Evolutionary conservation across 164 flowering plant genomes (phyloP).

Genomic region (Chimonanthus salicifolius): DNA sequence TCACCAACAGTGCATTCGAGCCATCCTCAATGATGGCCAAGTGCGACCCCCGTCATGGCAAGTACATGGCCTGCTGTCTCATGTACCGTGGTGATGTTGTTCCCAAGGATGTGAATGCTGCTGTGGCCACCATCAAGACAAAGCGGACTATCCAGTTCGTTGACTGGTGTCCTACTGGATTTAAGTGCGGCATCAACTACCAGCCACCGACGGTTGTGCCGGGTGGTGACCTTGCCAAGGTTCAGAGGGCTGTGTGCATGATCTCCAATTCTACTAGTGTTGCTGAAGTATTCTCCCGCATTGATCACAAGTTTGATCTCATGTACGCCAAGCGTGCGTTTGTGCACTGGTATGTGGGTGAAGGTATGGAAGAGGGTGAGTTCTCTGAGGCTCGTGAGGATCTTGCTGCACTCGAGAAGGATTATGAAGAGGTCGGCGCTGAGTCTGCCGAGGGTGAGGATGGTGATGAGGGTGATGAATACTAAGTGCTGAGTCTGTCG

Average conservation of each 20-base stretch:
- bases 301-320: slow-evolving; percentile 54
- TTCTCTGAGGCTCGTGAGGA: slow-evolving; percentile 62
- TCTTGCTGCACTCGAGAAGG: slow-evolving; percentile 61
- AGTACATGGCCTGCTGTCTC: slow-evolving; percentile 58
- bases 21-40: slow-evolving; percentile 63
- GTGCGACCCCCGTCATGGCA: slow-evolving; percentile 56
- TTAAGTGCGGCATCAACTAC: slow-evolving; percentile 58
- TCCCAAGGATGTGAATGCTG: slow-evolving; percentile 59
- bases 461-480: slow-evolving; percentile 44
- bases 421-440: slow-evolving; percentile 64
- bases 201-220: slow-evolving; percentile 67
- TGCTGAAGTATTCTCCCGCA: slow-evolving; percentile 47
- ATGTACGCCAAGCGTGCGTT: slow-evolving; percentile 51
- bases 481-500: slow-evolving; percentile 12
- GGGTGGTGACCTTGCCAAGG: slow-evolving; percentile 58
- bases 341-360: slow-evolving; percentile 29
- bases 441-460: slow-evolving; percentile 57
- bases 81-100: slow-evolving; percentile 61
- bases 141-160: slow-evolving; percentile 61
- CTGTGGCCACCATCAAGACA: slow-evolving; percentile 59
- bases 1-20: slow-evolving; percentile 56
- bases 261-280: slow-evolving; percentile 48
- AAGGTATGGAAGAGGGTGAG: slow-evolving; percentile 57
- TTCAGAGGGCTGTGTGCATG: slow-evolving; percentile 55
- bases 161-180: slow-evolving; percentile 62